These are phyloP conservation scores for Ogataea populi-albae DNA, from an alignment of 805 yeast species.

Conservation along the genomic window DNA sequence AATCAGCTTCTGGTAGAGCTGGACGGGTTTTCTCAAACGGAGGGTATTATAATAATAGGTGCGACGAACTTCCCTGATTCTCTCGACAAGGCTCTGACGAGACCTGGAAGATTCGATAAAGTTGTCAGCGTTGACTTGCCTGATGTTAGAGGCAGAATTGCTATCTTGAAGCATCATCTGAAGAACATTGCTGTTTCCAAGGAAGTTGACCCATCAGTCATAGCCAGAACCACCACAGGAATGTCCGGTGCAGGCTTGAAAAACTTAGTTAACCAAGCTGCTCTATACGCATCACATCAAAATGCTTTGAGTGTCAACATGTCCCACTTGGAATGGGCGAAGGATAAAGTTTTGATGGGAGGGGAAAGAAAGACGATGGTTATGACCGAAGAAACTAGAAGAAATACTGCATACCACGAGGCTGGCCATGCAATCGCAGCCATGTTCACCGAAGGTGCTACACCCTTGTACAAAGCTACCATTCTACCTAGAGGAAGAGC, in stretches of 20 bases:
- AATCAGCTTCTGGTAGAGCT: conserved; percentile 94
- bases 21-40: conserved; percentile 90
- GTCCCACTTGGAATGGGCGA: conserved; percentile 97
- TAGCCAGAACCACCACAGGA: conserved; percentile 98
- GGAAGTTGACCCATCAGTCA: conserved; percentile 80
- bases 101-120: conserved; percentile 98
- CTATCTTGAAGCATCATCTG: conserved; percentile 88
- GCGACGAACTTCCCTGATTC: conserved; percentile 98
- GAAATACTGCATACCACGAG: conserved; percentile 95
- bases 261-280: conserved; percentile 97
- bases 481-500: conserved; percentile 97
- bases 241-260: conserved; percentile 96
- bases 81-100: conserved; percentile 91
- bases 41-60: conserved; percentile 93
- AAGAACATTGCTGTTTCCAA: conserved; percentile 81
- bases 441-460: conserved; percentile 88
- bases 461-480: conserved; percentile 94
- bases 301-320: conserved; percentile 87
- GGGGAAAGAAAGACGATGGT: conserved; percentile 98
- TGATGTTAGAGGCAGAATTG: conserved; percentile 95
- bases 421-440: conserved; percentile 99
- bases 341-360: conserved; percentile 96
- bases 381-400: conserved; percentile 89
- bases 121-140: conserved; percentile 94
- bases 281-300: conserved; percentile 91